Conservation (phyloP, 2,329 filamentous ascomycete species). For the Hortaea werneckii region DNA sequence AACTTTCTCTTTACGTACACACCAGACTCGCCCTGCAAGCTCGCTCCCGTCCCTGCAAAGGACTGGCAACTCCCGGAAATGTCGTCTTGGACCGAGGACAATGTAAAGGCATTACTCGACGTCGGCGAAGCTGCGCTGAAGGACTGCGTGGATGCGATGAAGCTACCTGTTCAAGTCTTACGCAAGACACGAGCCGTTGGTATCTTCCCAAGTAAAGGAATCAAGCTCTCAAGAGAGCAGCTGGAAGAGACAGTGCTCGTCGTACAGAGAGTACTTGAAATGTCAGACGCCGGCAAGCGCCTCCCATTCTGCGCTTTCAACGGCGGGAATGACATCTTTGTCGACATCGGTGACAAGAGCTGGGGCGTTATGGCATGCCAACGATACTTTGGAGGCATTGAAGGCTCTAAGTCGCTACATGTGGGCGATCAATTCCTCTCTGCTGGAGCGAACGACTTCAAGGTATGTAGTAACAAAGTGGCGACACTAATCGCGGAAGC, state of each 20-base stretch:
- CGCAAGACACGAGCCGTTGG: slow-evolving; percentile 67
- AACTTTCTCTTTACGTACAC: slow-evolving; percentile 88
- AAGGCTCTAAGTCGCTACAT: slow-evolving; percentile 72
- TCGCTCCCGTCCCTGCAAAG: slow-evolving; percentile 53
- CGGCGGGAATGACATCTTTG: slow-evolving; percentile 93
- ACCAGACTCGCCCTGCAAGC: slow-evolving; percentile 51
- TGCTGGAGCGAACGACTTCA: slow-evolving; percentile 94
- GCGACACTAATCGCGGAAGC: background rate
- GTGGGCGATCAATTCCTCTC: slow-evolving; percentile 94
- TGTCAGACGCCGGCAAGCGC: slow-evolving; percentile 56
- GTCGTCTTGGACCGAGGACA: slow-evolving; percentile 63
- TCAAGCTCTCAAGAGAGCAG: slow-evolving; percentile 62
- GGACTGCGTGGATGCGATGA: slow-evolving; percentile 70
- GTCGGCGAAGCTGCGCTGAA: slow-evolving; percentile 75
- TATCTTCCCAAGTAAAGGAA: slow-evolving; percentile 31
- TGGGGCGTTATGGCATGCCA: slow-evolving; percentile 93
- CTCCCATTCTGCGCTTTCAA: slow-evolving; percentile 97
- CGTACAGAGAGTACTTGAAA: slow-evolving; percentile 83
- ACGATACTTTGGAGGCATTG: slow-evolving; percentile 71
- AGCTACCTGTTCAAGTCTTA: slow-evolving; percentile 67
- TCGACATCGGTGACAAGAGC: slow-evolving; percentile 96
- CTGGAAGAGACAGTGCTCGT: slow-evolving; percentile 94
- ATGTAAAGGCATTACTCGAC: slow-evolving; percentile 74
- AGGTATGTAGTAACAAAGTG: slow-evolving; percentile 37
- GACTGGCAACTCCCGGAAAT: slow-evolving; percentile 72